Percentiles rank a stretch among this genome's conserved stretches.
Evolutionary conservation across 2,329 filamentous ascomycete genomes (phyloP).

Genomic region (Sporothrix brunneoviolacea): DNA sequence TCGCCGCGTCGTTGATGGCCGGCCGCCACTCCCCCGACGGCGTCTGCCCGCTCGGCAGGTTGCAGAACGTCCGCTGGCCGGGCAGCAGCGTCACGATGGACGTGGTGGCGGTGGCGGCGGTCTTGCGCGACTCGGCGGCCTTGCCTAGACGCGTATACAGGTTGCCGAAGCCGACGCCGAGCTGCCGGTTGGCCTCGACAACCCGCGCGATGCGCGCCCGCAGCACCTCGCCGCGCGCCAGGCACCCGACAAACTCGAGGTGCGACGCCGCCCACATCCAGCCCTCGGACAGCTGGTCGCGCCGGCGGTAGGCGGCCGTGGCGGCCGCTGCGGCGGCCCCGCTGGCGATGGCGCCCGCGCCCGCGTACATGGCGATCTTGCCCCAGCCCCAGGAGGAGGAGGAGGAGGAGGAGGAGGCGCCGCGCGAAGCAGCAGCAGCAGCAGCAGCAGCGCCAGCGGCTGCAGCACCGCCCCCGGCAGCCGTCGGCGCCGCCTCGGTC

Average conservation of each 20-base stretch:
- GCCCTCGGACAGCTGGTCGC: slow-evolving; percentile 70
- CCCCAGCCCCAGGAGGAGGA: slow-evolving; percentile 67
- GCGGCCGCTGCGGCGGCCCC: slow-evolving; percentile 69
- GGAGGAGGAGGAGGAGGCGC: background rate
- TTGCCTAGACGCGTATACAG: slow-evolving; percentile 79
- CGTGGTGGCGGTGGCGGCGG: slow-evolving; percentile 30
- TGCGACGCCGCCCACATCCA: slow-evolving; percentile 82
- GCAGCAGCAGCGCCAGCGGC: background rate
- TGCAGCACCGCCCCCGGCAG: slow-evolving; percentile 15
- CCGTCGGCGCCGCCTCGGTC: background rate
- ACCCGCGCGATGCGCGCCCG: slow-evolving; percentile 65
- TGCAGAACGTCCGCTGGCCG: slow-evolving; percentile 80
- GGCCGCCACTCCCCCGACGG: slow-evolving; percentile 54
- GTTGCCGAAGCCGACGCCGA: slow-evolving; percentile 73
- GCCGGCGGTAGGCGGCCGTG: slow-evolving; percentile 78
- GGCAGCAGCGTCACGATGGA: slow-evolving; percentile 53
- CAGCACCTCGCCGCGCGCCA: slow-evolving; percentile 78
- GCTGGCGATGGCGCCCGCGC: slow-evolving; percentile 56
- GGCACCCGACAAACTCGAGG: slow-evolving; percentile 85
- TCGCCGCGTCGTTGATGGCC: slow-evolving; percentile 70
- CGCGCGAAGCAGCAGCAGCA: background rate
- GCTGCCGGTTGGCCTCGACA: slow-evolving; percentile 55
- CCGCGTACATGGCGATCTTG: slow-evolving; percentile 77
- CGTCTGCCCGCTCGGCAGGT: slow-evolving; percentile 52
- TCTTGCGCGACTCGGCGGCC: slow-evolving; percentile 31